Evolutionary conservation across 345 rosid genomes (phyloP), one percentile per base, ranked within the genome.

Genomic region (Clausena lansium): DNA sequence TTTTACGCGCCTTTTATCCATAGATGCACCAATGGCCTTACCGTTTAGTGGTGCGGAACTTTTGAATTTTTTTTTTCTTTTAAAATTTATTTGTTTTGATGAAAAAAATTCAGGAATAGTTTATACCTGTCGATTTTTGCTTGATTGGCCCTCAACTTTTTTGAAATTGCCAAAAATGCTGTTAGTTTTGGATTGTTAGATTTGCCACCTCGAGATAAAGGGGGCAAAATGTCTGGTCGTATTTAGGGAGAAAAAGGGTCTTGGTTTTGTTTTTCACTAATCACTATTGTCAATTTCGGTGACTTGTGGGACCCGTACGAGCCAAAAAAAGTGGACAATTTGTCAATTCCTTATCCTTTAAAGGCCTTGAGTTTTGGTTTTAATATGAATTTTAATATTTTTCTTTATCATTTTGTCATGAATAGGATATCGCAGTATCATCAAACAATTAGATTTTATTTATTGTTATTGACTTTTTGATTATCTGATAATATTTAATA

Each of bases 1-100:
- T 70, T 73, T 28, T n/a, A 75, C 71, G 79, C 74, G 32, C 73
- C 27, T 79, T 77, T 70, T 17, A 9, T 24, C 8, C 6, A 35
- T 22, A 24, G 52, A 67, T 45, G n/a, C n/a, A 35, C 79, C 76
- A 76, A 78, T 76, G 25, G 22, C 60, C 20, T 78, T 11, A 7
- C 1, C 20, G 73, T 32, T 50, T 54, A 57, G 70, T 69, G 81
- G 61, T 19, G 59, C 2, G 19, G 55, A 50, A 50, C 6, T n/a
- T 15, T 4, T 1, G 20, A 50, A 15, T 50, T 50, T 50, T 50
- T 50, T 50, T 50, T 50, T 50, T n/a, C n/a, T n/a, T n/a, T n/a
- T n/a, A n/a, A 50, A 50, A 50, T 41, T 41, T 10, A 41, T 41
- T 41, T 41, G 47, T 41, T 41, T 45, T 45, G 17, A 45, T 14